Evolutionary conservation across 2,329 filamentous ascomycete genomes (phyloP), one percentile per base, ranked within the genome.

Genomic region (Eutypella sp.): DNA sequence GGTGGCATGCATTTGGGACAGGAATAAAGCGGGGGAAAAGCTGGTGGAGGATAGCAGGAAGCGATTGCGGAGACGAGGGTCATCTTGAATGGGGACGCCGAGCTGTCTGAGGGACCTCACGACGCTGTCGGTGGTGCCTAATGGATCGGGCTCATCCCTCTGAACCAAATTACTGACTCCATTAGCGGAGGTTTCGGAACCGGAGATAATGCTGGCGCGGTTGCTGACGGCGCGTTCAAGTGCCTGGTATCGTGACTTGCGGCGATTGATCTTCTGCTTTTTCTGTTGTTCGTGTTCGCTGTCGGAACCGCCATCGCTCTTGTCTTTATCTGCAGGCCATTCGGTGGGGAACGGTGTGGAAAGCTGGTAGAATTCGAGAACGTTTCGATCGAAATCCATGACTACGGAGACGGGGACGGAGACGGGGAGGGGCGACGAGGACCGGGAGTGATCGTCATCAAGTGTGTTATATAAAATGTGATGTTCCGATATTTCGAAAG

Each of bases 11-110:
- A 95, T 86, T 65, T 96, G 89, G 0, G 92, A 93, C 11, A 99
- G 78, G 66, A 96, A 99, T 7, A 96, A 73, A 3, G 88, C 82
- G 2, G 93, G 93, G 1, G 90, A 95, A 71, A 99, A 99, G 42
- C 88, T 91, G 11, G 92, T 97, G 15, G 92, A 97, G 10, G 91
- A 96, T 19, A 99, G 80, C 46, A 99, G 79, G 67, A 97, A 99
- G 52, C 90, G 88, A 63, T 96, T 96, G 86, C 89, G 82, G 56
- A 95, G 68, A 58, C 84, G 81, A 44, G 80, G 69, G 60, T 97
- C 90, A 57, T 96, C 89, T 61, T 96, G 89, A 13, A 96, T 76
- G 0, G 86, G 82, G 36, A 96, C 66, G 2, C 90, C 90, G 51
- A 86, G 74, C 53, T 85, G 79, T 61, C 85, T 84, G 58, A 99